Conservation (phyloP, 805 yeast genomes). For the Kodamaea restingae region DNA sequence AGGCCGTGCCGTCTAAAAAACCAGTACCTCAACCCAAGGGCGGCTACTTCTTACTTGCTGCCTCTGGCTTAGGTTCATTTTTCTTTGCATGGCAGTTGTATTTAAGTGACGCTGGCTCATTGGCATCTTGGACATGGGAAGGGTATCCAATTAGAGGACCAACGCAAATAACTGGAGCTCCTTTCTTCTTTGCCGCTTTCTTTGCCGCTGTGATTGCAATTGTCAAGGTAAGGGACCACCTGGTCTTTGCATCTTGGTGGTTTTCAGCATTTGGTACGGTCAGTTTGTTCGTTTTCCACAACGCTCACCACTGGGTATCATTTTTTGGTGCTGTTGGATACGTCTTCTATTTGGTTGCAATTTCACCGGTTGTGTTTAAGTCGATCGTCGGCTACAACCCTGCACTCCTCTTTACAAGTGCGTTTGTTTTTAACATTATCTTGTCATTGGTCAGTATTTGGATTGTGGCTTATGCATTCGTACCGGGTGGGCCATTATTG, state of each 20-base stretch:
- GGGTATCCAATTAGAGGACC: constrained; percentile 90
- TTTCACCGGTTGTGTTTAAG: constrained; percentile 58
- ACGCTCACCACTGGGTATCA: constrained; percentile 64
- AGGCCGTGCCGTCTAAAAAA: constrained; percentile 8
- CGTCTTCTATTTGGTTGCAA: constrained; percentile 56
- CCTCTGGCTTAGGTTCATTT: constrained; percentile 72
- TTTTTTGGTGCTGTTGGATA: constrained; percentile 67
- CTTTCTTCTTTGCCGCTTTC: constrained; percentile 57
- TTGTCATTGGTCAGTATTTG: constrained; percentile 82
- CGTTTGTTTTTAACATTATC: constrained; percentile 48
- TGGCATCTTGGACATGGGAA: constrained; percentile 95
- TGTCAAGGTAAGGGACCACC: constrained; percentile 17
- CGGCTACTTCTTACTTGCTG: constrained; percentile 49
- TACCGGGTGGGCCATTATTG: constrained; percentile 84
- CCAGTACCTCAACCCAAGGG: constrained; percentile 16
- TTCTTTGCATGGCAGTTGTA: constrained; percentile 69
- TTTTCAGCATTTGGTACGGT: constrained; percentile 41
- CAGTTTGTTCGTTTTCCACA: constrained; percentile 50
- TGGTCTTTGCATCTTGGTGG: constrained; percentile 22
- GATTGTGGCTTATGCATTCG: constrained; percentile 98
- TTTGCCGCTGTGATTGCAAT: constrained; percentile 45
- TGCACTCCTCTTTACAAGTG: constrained; percentile 48
- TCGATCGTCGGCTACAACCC: constrained; percentile 54
- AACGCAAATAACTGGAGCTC: constrained; percentile 80
- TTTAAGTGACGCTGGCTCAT: constrained; percentile 77